Evolutionary conservation across 495 filamentous ascomycete species (phyloP).

Genomic region (Tuber aestivum): DNA sequence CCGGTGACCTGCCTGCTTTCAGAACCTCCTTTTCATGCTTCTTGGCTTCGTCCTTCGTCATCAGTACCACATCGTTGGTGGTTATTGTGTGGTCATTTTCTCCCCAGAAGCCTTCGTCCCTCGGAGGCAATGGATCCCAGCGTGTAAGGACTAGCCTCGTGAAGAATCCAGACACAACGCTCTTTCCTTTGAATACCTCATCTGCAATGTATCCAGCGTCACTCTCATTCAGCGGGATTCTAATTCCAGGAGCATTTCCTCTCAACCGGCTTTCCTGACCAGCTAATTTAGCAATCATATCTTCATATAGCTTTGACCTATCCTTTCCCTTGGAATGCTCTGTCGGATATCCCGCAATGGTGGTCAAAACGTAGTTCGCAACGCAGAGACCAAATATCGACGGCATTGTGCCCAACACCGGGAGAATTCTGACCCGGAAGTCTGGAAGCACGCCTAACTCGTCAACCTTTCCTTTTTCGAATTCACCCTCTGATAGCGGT

Average conservation of each 20-base stretch:
- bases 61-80: slow-evolving; percentile 69
- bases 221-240: slow-evolving; percentile 65
- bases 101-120: slow-evolving; percentile 48
- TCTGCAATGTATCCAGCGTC: slow-evolving; percentile 85
- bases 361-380: slow-evolving; percentile 86
- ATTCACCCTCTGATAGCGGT: slow-evolving; percentile 83
- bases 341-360: slow-evolving; percentile 77
- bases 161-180: slow-evolving; percentile 70
- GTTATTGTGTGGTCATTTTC: slow-evolving; percentile 65
- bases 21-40: slow-evolving; percentile 75
- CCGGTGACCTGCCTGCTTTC: slow-evolving; percentile 58
- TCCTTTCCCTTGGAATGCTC: slow-evolving; percentile 77
- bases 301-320: slow-evolving; percentile 84
- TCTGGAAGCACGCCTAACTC: slow-evolving; percentile 84
- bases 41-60: slow-evolving; percentile 92
- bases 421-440: slow-evolving; percentile 87
- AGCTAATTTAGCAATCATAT: slow-evolving; percentile 61
- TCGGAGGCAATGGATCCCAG: slow-evolving; percentile 57
- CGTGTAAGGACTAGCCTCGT: slow-evolving; percentile 69
- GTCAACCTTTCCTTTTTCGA: slow-evolving; percentile 74
- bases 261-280: slow-evolving; percentile 63
- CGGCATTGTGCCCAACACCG: slow-evolving; percentile 94
- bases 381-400: slow-evolving; percentile 86
- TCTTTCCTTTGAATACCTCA: slow-evolving; percentile 79
- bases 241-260: slow-evolving; percentile 63